Conservation (phyloP, 176 grass and related monocot genomes). For the Metroxylon sagu region DNA sequence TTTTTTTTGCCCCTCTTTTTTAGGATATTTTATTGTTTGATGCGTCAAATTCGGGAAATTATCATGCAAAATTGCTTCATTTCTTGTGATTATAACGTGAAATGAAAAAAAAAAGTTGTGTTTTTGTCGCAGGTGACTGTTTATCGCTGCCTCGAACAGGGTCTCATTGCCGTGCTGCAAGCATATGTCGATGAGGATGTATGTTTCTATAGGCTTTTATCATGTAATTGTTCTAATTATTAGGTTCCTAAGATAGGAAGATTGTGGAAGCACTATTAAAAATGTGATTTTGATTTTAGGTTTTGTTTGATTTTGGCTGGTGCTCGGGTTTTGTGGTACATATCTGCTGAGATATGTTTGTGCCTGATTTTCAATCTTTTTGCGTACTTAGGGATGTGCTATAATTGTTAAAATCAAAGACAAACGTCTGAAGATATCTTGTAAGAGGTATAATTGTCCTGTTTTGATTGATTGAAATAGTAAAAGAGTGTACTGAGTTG, state of each 20-base stretch:
- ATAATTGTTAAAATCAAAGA: neutral
- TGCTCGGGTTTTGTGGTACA: too few relatives aligned
- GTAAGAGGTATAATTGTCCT: too few relatives aligned
- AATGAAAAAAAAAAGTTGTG: neutral
- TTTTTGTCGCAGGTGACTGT: constrained; percentile 53
- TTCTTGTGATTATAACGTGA: neutral
- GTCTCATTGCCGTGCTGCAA: constrained; percentile 65
- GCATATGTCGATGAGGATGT: constrained; percentile 76
- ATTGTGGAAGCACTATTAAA: too few relatives aligned
- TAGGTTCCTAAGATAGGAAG: too few relatives aligned
- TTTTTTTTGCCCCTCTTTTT: neutral
- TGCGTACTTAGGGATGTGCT: too few relatives aligned
- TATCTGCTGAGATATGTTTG: too few relatives aligned
- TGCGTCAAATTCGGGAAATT: neutral
- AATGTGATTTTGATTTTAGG: too few relatives aligned
- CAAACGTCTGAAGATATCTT: too few relatives aligned
- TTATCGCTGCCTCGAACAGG: constrained; percentile 69
- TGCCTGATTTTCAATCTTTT: too few relatives aligned
- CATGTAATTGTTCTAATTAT: neutral
- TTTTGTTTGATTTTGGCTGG: too few relatives aligned
- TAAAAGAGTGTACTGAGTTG: too few relatives aligned
- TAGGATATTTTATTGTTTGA: neutral
- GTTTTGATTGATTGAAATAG: too few relatives aligned
- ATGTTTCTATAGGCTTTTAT: constrained; percentile 8
- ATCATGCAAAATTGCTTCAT: neutral